Percentiles rank a stretch among this genome's conserved stretches.
Evolutionary conservation across 176 grass and related monocot genomes (phyloP).

Genomic region (Aegilops speltoides): DNA sequence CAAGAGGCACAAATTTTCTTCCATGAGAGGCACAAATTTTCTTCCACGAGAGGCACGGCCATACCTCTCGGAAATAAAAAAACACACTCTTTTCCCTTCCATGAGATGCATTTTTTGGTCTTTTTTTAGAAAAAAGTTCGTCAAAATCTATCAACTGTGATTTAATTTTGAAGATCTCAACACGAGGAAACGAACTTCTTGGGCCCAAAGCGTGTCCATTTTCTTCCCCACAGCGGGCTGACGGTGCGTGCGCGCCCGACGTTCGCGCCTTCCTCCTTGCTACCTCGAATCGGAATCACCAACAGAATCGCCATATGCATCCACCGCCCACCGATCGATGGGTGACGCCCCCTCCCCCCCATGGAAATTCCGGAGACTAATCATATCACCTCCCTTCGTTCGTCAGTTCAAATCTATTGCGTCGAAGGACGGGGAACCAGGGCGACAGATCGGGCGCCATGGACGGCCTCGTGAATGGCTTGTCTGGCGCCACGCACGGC

Average conservation of each 20-base stretch:
- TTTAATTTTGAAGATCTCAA: too few relatives aligned
- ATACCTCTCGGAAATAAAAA: too few relatives aligned
- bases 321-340: background rate
- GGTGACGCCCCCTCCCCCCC: background rate
- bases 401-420: background rate
- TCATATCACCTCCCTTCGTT: background rate
- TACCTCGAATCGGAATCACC: background rate
- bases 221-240: too few relatives aligned
- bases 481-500: constrained; percentile 39
- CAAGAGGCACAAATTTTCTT: too few relatives aligned
- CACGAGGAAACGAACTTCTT: too few relatives aligned
- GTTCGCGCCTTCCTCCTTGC: background rate
- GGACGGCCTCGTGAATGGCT: constrained; percentile 49
- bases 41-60: too few relatives aligned
- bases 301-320: background rate
- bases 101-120: too few relatives aligned
- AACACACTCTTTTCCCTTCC: too few relatives aligned
- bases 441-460: background rate
- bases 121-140: too few relatives aligned
- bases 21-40: too few relatives aligned
- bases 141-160: too few relatives aligned
- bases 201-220: too few relatives aligned
- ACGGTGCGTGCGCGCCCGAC: background rate
- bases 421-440: background rate
- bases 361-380: background rate